Conservation (phyloP, 768 basidiomycete genomes). For the Calocybe cyanea region DNA sequence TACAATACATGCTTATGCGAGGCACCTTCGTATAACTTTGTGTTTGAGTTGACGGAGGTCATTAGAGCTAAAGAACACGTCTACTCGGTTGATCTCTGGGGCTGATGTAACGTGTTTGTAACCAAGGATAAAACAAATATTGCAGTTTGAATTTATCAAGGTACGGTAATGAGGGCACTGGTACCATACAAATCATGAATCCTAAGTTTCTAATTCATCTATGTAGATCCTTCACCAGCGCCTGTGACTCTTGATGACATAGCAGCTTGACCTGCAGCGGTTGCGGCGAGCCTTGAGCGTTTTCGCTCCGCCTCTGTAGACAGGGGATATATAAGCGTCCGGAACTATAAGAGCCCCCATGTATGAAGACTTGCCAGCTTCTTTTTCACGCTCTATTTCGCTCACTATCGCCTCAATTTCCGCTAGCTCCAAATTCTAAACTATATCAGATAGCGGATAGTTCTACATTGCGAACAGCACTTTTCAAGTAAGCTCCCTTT, state of each 20-base stretch:
- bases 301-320: constrained; percentile 89
- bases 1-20: constrained; percentile 78
- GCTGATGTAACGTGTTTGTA: constrained; percentile 15
- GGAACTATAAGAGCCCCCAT: no score
- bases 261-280: constrained; percentile 86
- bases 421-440: constrained; percentile 75
- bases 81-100: constrained; percentile 16
- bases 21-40: constrained; percentile 31
- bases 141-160: no score
- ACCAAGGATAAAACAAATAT: background rate
- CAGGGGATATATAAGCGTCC: background rate
- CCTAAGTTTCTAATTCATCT: constrained; percentile 8
- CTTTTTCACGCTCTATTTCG: constrained; percentile 96
- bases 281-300: constrained; percentile 83
- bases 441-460: constrained; percentile 6
- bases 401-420: constrained; percentile 92
- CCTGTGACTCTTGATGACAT: constrained; percentile 63
- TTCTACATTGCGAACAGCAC: no score
- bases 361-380: constrained; percentile 60
- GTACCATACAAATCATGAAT: no score
- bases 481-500: no score
- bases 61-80: constrained; percentile 24
- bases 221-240: constrained; percentile 25
- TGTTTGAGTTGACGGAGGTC: constrained; percentile 18
- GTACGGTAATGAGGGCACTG: no score